Evolutionary conservation across 352 stramenopile genomes (phyloP).

Genomic region (Pythium insidiosum): DNA sequence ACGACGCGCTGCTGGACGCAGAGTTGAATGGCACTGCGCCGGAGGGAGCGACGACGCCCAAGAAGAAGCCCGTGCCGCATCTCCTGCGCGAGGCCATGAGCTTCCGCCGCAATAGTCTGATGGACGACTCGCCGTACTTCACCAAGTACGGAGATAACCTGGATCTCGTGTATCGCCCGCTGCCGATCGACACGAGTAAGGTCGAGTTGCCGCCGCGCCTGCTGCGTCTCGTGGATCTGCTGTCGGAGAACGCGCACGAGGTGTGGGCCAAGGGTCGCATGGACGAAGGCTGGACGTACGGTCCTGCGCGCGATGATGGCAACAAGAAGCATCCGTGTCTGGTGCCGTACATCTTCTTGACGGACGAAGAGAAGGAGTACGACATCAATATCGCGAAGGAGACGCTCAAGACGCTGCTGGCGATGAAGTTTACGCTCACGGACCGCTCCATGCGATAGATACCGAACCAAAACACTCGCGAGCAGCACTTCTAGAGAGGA

Average conservation of each 20-base stretch:
- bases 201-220: constrained; percentile 58
- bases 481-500: no score
- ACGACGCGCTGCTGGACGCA: no score
- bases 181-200: constrained; percentile 70
- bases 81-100: constrained; percentile 66
- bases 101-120: constrained; percentile 68
- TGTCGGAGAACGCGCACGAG: constrained; percentile 83
- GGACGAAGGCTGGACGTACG: constrained; percentile 85
- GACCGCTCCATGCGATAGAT: constrained; percentile 56
- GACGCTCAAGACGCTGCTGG: constrained; percentile 83
- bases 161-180: constrained; percentile 56
- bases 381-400: constrained; percentile 85
- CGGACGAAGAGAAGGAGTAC: constrained; percentile 84
- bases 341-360: constrained; percentile 86
- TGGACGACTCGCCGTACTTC: constrained; percentile 73
- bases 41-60: constrained; percentile 11
- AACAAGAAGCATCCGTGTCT: constrained; percentile 80
- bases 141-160: constrained; percentile 54
- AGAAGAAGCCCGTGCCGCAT: constrained; percentile 45
- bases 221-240: constrained; percentile 65
- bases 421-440: constrained; percentile 81
- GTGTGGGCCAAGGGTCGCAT: constrained; percentile 84
- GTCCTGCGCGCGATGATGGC: constrained; percentile 63
- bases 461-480: no score
- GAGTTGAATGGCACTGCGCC: neutral